A percentile compares a stretch with the other conserved stretches of the same genome.
Evolutionary conservation across 345 rosid species (phyloP).

Genomic region (Eutrema japonicum): DNA sequence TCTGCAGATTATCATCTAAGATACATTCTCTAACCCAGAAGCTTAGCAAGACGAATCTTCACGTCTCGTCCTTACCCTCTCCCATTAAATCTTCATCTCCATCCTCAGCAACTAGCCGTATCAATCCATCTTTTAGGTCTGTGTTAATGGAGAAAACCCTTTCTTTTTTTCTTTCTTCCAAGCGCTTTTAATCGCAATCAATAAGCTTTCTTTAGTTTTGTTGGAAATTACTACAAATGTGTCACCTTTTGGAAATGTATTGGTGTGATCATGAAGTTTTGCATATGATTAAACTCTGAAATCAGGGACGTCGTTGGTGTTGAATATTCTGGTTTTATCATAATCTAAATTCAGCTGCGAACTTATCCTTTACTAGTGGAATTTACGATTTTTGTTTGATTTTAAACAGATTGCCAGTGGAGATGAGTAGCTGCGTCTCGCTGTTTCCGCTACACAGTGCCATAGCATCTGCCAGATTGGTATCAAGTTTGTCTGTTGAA

Average conservation of each 20-base stretch:
- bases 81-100: slow-evolving; percentile 41
- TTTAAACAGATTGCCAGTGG: slow-evolving; percentile 59
- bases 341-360: background rate
- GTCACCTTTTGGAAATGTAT: background rate
- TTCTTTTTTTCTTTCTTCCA: background rate
- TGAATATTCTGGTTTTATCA: background rate
- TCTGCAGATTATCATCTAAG: slow-evolving; percentile 59
- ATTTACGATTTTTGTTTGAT: background rate
- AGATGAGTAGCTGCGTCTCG: slow-evolving; percentile 54
- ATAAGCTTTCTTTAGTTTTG: slow-evolving; percentile 3
- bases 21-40: slow-evolving; percentile 48
- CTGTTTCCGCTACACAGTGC: slow-evolving; percentile 75
- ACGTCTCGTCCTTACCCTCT: slow-evolving; percentile 40
- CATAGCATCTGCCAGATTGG: slow-evolving; percentile 64
- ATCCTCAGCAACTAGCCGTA: slow-evolving; percentile 45
- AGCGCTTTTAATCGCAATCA: background rate
- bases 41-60: slow-evolving; percentile 38
- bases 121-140: slow-evolving; percentile 44
- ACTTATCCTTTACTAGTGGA: background rate
- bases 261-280: background rate
- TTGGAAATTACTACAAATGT: background rate
- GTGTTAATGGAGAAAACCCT: background rate
- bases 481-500: slow-evolving; percentile 66
- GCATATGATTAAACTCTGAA: background rate
- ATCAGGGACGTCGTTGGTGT: background rate